These are phyloP conservation scores for Vigna nakashimae DNA, from an alignment of 306 rosid genomes.

Conservation along the genomic window DNA sequence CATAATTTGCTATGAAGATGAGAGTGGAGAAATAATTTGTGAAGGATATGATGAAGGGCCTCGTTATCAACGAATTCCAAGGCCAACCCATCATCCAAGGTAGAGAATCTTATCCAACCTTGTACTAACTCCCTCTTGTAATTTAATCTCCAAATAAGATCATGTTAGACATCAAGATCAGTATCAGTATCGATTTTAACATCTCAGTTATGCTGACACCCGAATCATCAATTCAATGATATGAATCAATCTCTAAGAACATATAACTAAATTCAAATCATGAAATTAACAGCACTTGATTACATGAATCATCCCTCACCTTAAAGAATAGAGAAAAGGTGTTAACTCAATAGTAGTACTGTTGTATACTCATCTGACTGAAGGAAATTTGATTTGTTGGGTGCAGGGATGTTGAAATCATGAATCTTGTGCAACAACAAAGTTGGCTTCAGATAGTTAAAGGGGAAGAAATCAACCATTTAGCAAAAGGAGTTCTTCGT, in stretches of 20 bases:
- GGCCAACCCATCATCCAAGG: constrained; percentile 57
- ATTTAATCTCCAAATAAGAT: no score
- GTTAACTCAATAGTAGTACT: constrained; percentile 3
- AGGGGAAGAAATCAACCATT: constrained; percentile 60
- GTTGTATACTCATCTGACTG: constrained; percentile 3
- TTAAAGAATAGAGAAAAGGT: not conserved
- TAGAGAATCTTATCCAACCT: constrained; percentile 19
- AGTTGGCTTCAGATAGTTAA: constrained; percentile 65
- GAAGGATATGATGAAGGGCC: constrained; percentile 97
- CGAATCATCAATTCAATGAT: no score
- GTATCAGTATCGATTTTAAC: no score
- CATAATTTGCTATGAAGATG: constrained; percentile 82
- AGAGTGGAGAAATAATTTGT: constrained; percentile 80
- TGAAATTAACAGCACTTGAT: not conserved
- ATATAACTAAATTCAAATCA: not conserved
- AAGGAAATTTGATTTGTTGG: constrained; percentile 32
- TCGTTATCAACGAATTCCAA: constrained; percentile 62
- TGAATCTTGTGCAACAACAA: constrained; percentile 62
- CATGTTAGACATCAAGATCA: no score
- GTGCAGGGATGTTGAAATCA: constrained; percentile 68
- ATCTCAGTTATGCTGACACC: no score
- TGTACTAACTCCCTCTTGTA: not conserved
- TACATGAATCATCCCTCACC: not conserved
- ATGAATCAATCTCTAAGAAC: no score
- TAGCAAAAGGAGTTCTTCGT: constrained; percentile 54